Percentiles rank a stretch among this genome's conserved stretches.
phyloP scores from a whole-genome alignment of 371 early-diverging fungal genomes.

The Parasitella parasitica region DNA sequence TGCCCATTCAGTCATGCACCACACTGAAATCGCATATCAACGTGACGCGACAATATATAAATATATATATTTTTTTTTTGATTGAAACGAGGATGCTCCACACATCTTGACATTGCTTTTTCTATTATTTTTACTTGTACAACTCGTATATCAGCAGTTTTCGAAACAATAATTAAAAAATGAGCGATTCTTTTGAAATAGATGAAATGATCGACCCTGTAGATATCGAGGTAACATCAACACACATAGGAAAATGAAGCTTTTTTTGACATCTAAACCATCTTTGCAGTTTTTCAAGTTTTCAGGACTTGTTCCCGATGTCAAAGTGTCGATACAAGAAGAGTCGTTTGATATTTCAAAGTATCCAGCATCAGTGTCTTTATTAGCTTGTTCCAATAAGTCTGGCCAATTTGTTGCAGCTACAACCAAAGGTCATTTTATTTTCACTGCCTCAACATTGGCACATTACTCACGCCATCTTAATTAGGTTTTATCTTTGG shows the following conservation, averaged over 20 bases:
- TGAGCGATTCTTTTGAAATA: conserved; percentile 14
- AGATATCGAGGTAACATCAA: conserved; percentile 20
- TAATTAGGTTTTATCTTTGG: conserved; percentile 39
- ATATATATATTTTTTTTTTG: too few species aligned
- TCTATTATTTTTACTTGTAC: too few species aligned
- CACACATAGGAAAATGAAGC: not conserved
- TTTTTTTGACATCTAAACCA: not conserved
- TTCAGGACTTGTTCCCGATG: conserved; percentile 40
- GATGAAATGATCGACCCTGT: conserved; percentile 20
- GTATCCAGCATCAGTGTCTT: conserved; percentile 35
- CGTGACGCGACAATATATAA: too few species aligned
- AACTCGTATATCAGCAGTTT: not conserved
- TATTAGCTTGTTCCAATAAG: conserved; percentile 37
- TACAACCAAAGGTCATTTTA: conserved; percentile 27
- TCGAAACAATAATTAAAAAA: not conserved
- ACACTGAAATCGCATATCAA: too few species aligned
- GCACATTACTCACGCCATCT: not conserved
- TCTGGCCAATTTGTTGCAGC: conserved; percentile 45
- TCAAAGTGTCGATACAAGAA: conserved; percentile 39
- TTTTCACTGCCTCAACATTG: too few species aligned
- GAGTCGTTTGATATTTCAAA: conserved; percentile 20
- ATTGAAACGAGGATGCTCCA: too few species aligned
- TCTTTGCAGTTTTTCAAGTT: conserved; percentile 35
- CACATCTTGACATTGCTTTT: too few species aligned
- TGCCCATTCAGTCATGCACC: too few species aligned